A percentile compares a stretch with the other conserved stretches of the same genome.
phyloP scores from a whole-genome alignment of 768 basidiomycete species.

The Fibroporia radiculosa region DNA sequence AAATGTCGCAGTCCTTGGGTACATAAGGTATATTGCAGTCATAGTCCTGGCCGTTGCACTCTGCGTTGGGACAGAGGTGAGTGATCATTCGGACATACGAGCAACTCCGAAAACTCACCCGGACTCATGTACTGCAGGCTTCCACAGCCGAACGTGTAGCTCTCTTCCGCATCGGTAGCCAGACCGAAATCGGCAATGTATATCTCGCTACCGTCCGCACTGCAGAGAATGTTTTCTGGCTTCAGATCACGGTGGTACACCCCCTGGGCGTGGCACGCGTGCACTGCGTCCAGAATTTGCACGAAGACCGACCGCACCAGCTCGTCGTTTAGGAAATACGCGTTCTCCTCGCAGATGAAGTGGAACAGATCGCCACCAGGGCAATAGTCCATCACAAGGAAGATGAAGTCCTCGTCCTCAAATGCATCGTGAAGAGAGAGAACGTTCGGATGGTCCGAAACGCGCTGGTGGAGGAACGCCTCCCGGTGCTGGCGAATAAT shows the following conservation, averaged over 20 bases:
- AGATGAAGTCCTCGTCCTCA: slow-evolving; percentile 6
- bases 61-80: slow-evolving; percentile 2
- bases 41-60: slow-evolving; percentile 13
- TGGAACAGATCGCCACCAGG: slow-evolving; percentile 34
- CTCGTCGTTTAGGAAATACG: slow-evolving; percentile 33
- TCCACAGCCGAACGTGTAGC: slow-evolving; percentile 16
- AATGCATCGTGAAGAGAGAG: slow-evolving; percentile 3
- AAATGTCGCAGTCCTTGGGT: slow-evolving; percentile 24
- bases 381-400: slow-evolving; percentile 15
- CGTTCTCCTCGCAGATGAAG: slow-evolving; percentile 28
- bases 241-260: slow-evolving; percentile 52
- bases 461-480: slow-evolving; percentile 3
- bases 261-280: slow-evolving; percentile 37
- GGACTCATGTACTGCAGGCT: slow-evolving; percentile 20
- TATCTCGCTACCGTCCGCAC: slow-evolving; percentile 30
- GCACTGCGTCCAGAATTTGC: slow-evolving; percentile 44
- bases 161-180: slow-evolving; percentile 12
- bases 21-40: slow-evolving; percentile 12
- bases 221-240: slow-evolving; percentile 41
- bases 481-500: slow-evolving; percentile 39
- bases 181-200: slow-evolving; percentile 38
- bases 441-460: slow-evolving; percentile 5
- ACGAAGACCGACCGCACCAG: slow-evolving; percentile 39
- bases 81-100: not conserved
- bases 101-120: slow-evolving; percentile 10